A percentile compares a stretch with the other conserved stretches of the same genome.
phyloP scores from a whole-genome alignment of 306 rosid species.

The Malus asiatica region DNA sequence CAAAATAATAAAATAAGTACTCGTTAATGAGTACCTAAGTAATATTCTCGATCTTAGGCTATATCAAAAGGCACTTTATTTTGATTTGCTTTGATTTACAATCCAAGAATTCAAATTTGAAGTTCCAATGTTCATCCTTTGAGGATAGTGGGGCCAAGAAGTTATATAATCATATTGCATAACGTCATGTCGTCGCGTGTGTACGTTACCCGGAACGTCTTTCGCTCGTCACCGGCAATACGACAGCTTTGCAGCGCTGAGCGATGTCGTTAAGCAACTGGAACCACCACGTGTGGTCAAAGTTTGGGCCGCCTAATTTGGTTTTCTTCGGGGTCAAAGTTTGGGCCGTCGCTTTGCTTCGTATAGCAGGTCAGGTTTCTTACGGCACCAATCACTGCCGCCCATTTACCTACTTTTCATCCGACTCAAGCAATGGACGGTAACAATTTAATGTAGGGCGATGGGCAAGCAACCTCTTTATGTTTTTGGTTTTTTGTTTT shows the following conservation, averaged over 20 bases:
- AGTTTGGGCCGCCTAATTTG: background rate
- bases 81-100: background rate
- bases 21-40: too few species aligned
- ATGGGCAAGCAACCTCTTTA: background rate
- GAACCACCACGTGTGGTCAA: slow-evolving; percentile 4
- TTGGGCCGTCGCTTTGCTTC: background rate
- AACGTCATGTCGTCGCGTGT: background rate
- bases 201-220: background rate
- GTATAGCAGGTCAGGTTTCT: background rate
- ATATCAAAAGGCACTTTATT: too few species aligned
- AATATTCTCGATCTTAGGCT: too few species aligned
- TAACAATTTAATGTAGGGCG: too few species aligned
- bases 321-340: background rate
- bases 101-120: background rate
- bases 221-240: background rate
- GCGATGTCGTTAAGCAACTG: background rate
- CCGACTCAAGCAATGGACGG: background rate
- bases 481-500: too few species aligned
- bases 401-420: background rate
- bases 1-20: too few species aligned
- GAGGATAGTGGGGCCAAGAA: background rate
- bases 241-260: background rate
- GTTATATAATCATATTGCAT: background rate
- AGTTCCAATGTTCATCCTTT: background rate
- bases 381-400: background rate